Evolutionary conservation across 108 stramenopile genomes (phyloP), one percentile per base, ranked within the genome.

Genomic region (Poteriospumella lacustris): DNA sequence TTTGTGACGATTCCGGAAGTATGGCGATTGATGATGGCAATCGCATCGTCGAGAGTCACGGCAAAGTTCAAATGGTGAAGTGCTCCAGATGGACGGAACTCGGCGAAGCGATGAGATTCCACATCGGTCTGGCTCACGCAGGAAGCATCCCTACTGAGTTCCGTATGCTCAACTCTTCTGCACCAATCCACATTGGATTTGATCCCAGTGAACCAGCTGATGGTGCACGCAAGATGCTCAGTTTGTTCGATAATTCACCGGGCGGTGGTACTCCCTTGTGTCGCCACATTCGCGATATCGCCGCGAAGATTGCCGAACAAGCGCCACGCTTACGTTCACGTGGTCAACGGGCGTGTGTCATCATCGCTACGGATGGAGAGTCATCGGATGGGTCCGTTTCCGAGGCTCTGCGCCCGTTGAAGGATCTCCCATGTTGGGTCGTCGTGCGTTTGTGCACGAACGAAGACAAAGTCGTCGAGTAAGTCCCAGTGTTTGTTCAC

Each of bases 311-410:
- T 67, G 15, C 19, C 40, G 12, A 15, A 12, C 36, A 40, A 41
- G 64, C 64, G 36, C 31, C 36, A 19, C 36, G 39, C 9, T 41
- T 12, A 40, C 19, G 64, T 38, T 12, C 64, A 67, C 36, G 19
- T 33, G 64, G 39, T 67, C 64, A 67, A 41, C 9, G 9, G 64
- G 64, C 64, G 12, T 38, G 36, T 29, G 58, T 75, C 33, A 33
- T 75, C 36, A 15, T 75, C 39, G 73, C 73, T 28, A 44, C 73
- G 0, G 73, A 75, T 43, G 73, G 73, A 39, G 73, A 44, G 73
- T 39, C 47, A 2, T 1, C 36, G 33, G 73, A 75, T 33, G 73
- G 73, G 31, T 19, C 24, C 39, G 2, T 75, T 1, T 0, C 1
- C 43, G 47, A 1, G 36, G 73, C 43, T 0, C 47, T 75, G 1